These are phyloP conservation scores for Aspergillus oerlinghausenensis DNA, from an alignment of 2,329 filamentous ascomycete species.

Conservation along the genomic window DNA sequence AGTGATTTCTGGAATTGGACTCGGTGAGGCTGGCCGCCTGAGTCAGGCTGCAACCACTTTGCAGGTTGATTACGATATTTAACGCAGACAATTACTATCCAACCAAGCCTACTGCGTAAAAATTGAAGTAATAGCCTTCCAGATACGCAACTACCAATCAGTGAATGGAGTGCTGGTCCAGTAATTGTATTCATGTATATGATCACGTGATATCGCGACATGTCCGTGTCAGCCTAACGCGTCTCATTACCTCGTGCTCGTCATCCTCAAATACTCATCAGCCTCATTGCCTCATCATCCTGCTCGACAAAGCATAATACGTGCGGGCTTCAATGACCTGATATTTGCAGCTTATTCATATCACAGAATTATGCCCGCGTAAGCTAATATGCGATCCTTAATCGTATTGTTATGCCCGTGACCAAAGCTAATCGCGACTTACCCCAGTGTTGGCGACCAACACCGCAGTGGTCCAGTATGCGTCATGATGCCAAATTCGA, in stretches of 20 bases:
- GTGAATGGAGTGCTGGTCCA: background rate
- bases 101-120: background rate
- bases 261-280: conserved; percentile 11
- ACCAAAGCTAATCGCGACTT: conserved; percentile 19
- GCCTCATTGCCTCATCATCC: background rate
- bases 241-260: conserved; percentile 15
- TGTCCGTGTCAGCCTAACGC: conserved; percentile 22
- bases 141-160: background rate
- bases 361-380: conserved; percentile 44
- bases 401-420: background rate
- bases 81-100: background rate
- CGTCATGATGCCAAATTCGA: conserved; percentile 40
- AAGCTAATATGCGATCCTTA: conserved; percentile 17
- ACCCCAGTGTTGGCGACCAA: conserved; percentile 63
- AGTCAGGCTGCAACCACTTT: background rate
- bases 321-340: background rate
- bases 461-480: conserved; percentile 45
- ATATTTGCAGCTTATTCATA: conserved; percentile 8
- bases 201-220: conserved; percentile 32
- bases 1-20: conserved; percentile 30
- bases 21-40: background rate
- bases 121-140: background rate
- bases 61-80: conserved; percentile 2
- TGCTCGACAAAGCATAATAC: background rate
- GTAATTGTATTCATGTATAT: background rate